These are phyloP conservation scores for Amanita muscaria DNA, from an alignment of 768 basidiomycete genomes.

Conservation along the genomic window DNA sequence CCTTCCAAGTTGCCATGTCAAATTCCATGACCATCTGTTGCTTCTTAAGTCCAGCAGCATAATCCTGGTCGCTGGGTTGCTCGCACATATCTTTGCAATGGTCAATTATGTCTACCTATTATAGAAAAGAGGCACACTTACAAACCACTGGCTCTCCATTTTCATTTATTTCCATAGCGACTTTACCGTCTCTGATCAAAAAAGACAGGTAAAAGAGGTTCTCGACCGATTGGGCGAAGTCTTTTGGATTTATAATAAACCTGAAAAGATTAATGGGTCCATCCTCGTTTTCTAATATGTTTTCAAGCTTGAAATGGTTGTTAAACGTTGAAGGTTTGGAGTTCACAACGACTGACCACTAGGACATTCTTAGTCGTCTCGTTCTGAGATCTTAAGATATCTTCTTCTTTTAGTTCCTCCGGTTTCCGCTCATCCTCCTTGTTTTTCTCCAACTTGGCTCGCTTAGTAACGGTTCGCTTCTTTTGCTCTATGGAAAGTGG, in stretches of 20 bases:
- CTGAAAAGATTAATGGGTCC: constrained; percentile 68
- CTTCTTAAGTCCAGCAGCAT: constrained; percentile 54
- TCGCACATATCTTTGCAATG: constrained; percentile 51
- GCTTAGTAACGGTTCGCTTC: constrained; percentile 50
- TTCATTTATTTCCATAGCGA: constrained; percentile 58
- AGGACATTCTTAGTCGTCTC: constrained; percentile 86
- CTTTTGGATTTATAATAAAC: constrained; percentile 83
- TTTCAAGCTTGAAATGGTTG: constrained; percentile 41
- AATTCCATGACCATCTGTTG: constrained; percentile 88
- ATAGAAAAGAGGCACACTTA: constrained; percentile 25
- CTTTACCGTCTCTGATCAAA: constrained; percentile 78
- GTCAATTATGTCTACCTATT: not conserved
- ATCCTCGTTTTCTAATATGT: constrained; percentile 41
- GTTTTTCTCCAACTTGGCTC: constrained; percentile 64
- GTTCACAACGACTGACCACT: constrained; percentile 36
- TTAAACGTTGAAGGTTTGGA: not conserved
- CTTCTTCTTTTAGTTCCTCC: constrained; percentile 74
- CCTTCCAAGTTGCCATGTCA: constrained; percentile 86
- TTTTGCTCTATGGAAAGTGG: constrained; percentile 84
- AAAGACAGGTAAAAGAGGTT: constrained; percentile 96
- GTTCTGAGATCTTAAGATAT: constrained; percentile 76
- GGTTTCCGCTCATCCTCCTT: constrained; percentile 62
- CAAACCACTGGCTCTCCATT: constrained; percentile 72
- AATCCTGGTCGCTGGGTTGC: constrained; percentile 55
- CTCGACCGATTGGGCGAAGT: constrained; percentile 92